A percentile compares a stretch with the other conserved stretches of the same genome.
Evolutionary conservation across 495 filamentous ascomycete genomes (phyloP).

Genomic region (Penicillium pulvis): DNA sequence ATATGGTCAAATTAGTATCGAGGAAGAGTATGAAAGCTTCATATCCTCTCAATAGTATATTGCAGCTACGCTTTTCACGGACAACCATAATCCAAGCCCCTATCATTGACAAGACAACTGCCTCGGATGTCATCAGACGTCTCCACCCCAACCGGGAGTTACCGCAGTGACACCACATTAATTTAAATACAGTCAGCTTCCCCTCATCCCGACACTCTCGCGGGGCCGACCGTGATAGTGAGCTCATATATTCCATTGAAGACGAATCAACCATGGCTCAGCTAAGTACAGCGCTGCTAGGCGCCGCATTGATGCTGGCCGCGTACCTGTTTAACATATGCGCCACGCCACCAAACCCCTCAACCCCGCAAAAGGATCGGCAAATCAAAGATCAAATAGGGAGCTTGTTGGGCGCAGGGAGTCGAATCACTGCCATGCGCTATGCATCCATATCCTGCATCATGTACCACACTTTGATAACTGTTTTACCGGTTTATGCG

Average conservation of each 20-base stretch:
- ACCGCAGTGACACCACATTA: neutral
- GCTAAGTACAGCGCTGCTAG: neutral
- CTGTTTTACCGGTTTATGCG: neutral
- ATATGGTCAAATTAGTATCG: too few species aligned
- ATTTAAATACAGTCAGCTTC: neutral
- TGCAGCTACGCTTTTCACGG: neutral
- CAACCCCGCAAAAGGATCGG: slow-evolving; percentile 13
- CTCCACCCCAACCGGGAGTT: neutral
- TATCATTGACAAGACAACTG: neutral
- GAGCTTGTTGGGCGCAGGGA: slow-evolving; percentile 7
- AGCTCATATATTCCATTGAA: neutral
- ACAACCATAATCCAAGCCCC: neutral
- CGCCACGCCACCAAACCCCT: slow-evolving; percentile 24
- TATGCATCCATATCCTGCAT: neutral
- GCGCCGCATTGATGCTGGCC: slow-evolving; percentile 16
- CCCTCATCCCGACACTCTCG: neutral
- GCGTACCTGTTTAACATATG: slow-evolving; percentile 19
- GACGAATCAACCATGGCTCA: neutral
- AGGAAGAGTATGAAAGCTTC: too few species aligned
- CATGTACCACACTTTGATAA: neutral
- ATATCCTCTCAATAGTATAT: too few species aligned
- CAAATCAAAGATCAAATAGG: slow-evolving; percentile 21
- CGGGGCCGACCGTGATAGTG: neutral
- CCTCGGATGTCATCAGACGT: neutral
- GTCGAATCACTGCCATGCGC: neutral